Evolutionary conservation across 306 rosid genomes (phyloP).

Genomic region (Senna siamea): DNA sequence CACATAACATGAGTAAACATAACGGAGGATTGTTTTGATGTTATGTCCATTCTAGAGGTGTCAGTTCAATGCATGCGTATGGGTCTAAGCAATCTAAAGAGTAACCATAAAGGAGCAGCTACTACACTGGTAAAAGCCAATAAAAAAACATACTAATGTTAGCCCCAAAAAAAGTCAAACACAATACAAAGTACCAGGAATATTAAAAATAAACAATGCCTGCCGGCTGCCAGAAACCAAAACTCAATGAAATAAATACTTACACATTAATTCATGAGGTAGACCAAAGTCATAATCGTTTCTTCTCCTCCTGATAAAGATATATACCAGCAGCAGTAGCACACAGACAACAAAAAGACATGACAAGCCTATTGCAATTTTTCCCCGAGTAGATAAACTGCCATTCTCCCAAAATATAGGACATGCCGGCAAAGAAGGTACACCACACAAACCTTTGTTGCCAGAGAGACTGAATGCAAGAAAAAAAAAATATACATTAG

Average conservation of each 20-base stretch:
- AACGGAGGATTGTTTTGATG: conserved; percentile 1
- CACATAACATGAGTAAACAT: no score
- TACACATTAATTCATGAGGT: conserved; percentile 85
- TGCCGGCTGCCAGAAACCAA: neutral
- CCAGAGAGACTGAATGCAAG: conserved; percentile 69
- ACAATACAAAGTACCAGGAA: neutral
- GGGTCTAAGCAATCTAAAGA: neutral
- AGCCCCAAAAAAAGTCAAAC: neutral
- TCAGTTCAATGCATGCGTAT: neutral
- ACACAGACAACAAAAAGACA: conserved; percentile 53
- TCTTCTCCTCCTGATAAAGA: conserved; percentile 75
- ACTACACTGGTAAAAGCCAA: conserved; percentile 1
- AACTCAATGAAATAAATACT: conserved; percentile 44
- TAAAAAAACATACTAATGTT: neutral
- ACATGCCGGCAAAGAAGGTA: conserved; percentile 72
- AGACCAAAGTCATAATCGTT: conserved; percentile 85
- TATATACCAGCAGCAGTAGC: conserved; percentile 62
- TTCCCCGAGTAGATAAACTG: conserved; percentile 69
- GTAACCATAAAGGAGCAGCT: conserved; percentile 27
- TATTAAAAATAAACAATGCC: neutral
- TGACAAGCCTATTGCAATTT: conserved; percentile 76
- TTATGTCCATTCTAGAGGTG: neutral
- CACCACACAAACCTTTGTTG: conserved; percentile 92
- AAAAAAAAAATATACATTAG: conserved; percentile 29
- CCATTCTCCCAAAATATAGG: conserved; percentile 90